These are phyloP conservation scores for Monosporascus sp. DNA, from an alignment of 2,329 filamentous ascomycete genomes.

Conservation along the genomic window DNA sequence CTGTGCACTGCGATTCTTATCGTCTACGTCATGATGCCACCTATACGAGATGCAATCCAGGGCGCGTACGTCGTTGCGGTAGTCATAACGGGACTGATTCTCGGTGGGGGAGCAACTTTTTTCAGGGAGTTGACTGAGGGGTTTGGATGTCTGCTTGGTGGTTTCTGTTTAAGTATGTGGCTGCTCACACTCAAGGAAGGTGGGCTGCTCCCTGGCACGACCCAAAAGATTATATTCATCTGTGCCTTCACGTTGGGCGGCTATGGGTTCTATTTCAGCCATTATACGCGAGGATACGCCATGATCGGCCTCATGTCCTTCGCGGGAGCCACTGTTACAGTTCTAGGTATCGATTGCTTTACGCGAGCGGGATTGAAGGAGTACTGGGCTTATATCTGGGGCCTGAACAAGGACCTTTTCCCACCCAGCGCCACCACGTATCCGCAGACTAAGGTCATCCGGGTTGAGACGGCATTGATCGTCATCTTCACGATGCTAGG, in stretches of 20 bases:
- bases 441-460: constrained; percentile 79
- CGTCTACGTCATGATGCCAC: constrained; percentile 79
- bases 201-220: constrained; percentile 60
- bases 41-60: constrained; percentile 69
- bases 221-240: constrained; percentile 70
- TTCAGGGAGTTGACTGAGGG: constrained; percentile 79
- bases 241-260: constrained; percentile 60
- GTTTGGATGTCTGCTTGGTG: constrained; percentile 80
- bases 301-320: constrained; percentile 75
- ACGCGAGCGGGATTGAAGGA: constrained; percentile 87
- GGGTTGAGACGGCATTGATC: constrained; percentile 74
- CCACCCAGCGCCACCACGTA: constrained; percentile 72
- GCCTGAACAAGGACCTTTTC: constrained; percentile 73
- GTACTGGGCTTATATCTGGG: constrained; percentile 93
- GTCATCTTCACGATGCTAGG: constrained; percentile 70
- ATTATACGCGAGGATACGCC: constrained; percentile 70
- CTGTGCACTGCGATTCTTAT: constrained; percentile 77
- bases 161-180: constrained; percentile 88
- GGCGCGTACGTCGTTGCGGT: constrained; percentile 81
- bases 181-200: constrained; percentile 71
- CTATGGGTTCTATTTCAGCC: constrained; percentile 74
- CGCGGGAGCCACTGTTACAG: constrained; percentile 68
- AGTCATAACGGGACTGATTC: constrained; percentile 64
- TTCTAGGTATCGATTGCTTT: constrained; percentile 88
- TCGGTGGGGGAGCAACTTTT: constrained; percentile 69